A percentile compares a stretch with the other conserved stretches of the same genome.
Evolutionary conservation across 306 rosid species (phyloP).

Genomic region (Sicyos edulis): DNA sequence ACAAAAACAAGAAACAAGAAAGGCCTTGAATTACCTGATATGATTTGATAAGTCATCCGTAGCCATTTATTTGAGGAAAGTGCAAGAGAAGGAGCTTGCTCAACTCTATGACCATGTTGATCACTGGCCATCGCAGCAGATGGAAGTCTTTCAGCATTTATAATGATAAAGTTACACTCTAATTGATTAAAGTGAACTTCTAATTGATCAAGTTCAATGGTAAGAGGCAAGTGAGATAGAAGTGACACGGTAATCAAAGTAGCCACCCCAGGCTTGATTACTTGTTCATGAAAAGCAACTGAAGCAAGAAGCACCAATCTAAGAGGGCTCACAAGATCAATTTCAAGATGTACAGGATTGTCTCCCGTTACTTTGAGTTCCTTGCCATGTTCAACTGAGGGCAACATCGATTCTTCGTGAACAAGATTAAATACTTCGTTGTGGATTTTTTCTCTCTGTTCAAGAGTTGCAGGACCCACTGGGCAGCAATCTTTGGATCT

Average conservation of each 20-base stretch:
- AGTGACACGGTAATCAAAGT: conserved; percentile 66
- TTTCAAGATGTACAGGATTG: conserved; percentile 66
- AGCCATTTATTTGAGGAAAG: conserved; percentile 83
- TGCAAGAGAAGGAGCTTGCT: conserved; percentile 49
- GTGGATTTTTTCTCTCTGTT: conserved; percentile 65
- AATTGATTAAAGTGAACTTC: conserved; percentile 90
- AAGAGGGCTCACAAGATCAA: conserved; percentile 91
- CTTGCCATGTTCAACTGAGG: conserved; percentile 31
- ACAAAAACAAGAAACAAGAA: too few species aligned
- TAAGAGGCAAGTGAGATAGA: conserved; percentile 65
- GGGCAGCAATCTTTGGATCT: conserved; percentile 60
- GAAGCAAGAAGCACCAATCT: conserved; percentile 85
- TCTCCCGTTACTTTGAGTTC: conserved; percentile 46
- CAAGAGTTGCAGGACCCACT: conserved; percentile 64
- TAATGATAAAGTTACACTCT: conserved; percentile 61
- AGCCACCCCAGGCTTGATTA: conserved; percentile 62
- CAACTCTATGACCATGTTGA: conserved; percentile 43
- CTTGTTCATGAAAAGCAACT: conserved; percentile 88
- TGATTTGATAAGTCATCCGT: conserved; percentile 67
- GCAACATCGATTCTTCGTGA: conserved; percentile 36
- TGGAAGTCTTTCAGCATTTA: conserved; percentile 48
- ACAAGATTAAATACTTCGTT: conserved; percentile 68
- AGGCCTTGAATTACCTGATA: conserved; percentile 47
- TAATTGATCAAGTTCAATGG: conserved; percentile 62
- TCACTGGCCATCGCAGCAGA: conserved; percentile 32